These are phyloP conservation scores for Lentinula boryana DNA, from an alignment of 768 basidiomycete species.

Conservation along the genomic window DNA sequence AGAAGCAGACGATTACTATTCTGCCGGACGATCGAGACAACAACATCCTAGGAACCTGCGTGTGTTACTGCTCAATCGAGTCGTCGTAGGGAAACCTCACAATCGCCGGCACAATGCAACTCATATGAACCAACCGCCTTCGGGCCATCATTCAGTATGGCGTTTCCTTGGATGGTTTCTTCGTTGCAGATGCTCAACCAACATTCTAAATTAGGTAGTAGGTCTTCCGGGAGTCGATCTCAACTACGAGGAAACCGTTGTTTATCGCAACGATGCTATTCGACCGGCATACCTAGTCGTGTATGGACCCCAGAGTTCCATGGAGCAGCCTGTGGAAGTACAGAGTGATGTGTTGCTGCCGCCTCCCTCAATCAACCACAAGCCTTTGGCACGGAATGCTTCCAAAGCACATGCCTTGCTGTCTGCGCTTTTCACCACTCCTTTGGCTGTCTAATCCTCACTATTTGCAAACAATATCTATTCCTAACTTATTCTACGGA, in stretches of 20 bases:
- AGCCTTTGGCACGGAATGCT: slow-evolving; percentile 8
- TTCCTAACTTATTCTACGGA: neutral
- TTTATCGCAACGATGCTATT: slow-evolving; percentile 61
- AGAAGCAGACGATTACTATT: slow-evolving; percentile 66
- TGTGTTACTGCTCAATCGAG: slow-evolving; percentile 52
- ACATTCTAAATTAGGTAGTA: slow-evolving; percentile 35
- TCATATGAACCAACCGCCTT: slow-evolving; percentile 42
- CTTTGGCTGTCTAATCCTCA: slow-evolving; percentile 27
- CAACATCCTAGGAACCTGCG: slow-evolving; percentile 33
- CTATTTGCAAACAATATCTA: neutral
- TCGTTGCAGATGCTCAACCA: neutral
- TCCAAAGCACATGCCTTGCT: slow-evolving; percentile 29
- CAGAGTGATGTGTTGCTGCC: neutral
- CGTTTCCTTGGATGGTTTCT: neutral
- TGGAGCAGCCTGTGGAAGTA: neutral
- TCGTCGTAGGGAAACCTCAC: slow-evolving; percentile 56
- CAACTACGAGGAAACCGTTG: slow-evolving; percentile 67
- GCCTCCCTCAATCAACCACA: neutral
- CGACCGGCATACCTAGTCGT: slow-evolving; percentile 63
- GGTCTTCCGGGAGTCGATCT: slow-evolving; percentile 60
- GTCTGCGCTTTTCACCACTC: slow-evolving; percentile 40
- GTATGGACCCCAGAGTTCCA: slow-evolving; percentile 27
- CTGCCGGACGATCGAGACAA: slow-evolving; percentile 20
- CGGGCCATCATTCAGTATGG: slow-evolving; percentile 55
- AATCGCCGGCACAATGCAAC: slow-evolving; percentile 44